Evolutionary conservation across 2,329 filamentous ascomycete genomes (phyloP).

Genomic region (Tolypocladium tundrense): DNA sequence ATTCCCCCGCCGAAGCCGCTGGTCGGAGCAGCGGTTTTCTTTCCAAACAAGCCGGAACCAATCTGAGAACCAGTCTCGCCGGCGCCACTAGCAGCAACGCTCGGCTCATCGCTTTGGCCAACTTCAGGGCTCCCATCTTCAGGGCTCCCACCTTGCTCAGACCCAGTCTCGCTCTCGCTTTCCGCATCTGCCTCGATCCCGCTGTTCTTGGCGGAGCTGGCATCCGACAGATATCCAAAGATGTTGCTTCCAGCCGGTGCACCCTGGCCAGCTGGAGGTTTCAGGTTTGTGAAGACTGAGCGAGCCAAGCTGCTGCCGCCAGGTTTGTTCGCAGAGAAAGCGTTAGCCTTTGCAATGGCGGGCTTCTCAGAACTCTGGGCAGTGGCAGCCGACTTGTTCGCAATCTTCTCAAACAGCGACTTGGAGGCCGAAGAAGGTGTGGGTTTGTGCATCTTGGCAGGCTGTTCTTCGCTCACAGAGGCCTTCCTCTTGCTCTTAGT

Average conservation of each 20-base stretch:
- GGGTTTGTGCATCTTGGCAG: conserved; percentile 39
- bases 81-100: conserved; percentile 28
- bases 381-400: conserved; percentile 33
- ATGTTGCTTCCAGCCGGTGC: conserved; percentile 34
- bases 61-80: conserved; percentile 27
- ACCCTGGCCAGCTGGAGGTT: conserved; percentile 16
- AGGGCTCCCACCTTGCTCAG: conserved; percentile 31
- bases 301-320: conserved; percentile 27
- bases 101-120: conserved; percentile 32
- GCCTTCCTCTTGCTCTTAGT: conserved; percentile 44
- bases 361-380: conserved; percentile 14
- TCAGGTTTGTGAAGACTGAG: conserved; percentile 32
- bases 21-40: conserved; percentile 18
- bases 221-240: conserved; percentile 50
- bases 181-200: conserved; percentile 37
- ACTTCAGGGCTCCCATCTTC: conserved; percentile 29
- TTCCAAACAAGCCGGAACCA: conserved; percentile 14
- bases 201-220: conserved; percentile 44
- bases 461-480: conserved; percentile 34
- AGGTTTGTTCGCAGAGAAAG: conserved; percentile 23
- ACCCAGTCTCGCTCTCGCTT: conserved; percentile 34
- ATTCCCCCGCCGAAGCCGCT: conserved; percentile 9
- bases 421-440: conserved; percentile 40
- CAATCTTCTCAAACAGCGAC: conserved; percentile 46
- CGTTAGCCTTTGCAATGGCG: conserved; percentile 19